A percentile compares a stretch with the other conserved stretches of the same genome.
These are phyloP conservation scores for Polytrichum commune DNA, from an alignment of 225 moss, liverwort and hornwort species.

Conservation along the genomic window DNA sequence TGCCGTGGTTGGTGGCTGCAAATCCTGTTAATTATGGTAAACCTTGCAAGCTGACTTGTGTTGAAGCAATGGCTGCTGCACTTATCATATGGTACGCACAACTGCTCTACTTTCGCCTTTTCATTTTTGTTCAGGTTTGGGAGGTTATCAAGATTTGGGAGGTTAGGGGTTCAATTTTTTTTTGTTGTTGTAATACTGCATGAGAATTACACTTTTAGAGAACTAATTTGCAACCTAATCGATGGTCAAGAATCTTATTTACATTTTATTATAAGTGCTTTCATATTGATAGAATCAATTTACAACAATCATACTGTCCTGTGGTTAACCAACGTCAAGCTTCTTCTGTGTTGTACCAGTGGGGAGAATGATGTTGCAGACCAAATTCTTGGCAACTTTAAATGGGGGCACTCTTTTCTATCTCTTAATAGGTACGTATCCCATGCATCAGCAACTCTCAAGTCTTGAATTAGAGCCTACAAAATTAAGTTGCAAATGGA, in stretches of 20 bases:
- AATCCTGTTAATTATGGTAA: conserved; percentile 97
- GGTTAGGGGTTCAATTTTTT: no score
- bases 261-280: no score
- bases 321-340: background rate
- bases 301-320: background rate
- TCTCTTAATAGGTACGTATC: conserved; percentile 42
- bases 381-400: conserved; percentile 69
- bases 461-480: no score
- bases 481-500: background rate
- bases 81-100: conserved; percentile 69
- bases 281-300: background rate
- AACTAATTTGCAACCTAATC: no score
- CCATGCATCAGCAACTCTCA: background rate
- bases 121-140: no score
- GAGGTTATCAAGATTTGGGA: no score
- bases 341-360: conserved; percentile 35
- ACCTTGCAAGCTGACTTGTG: conserved; percentile 96
- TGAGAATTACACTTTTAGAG: no score
- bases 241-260: no score
- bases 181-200: no score
- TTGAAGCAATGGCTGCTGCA: conserved; percentile 88
- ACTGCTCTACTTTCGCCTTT: background rate
- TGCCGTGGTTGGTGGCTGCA: conserved; percentile 97
- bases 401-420: conserved; percentile 92
- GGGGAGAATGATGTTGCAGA: conserved; percentile 77